These are phyloP conservation scores for Ogataea haglerorum DNA, from an alignment of 805 yeast genomes.

Conservation along the genomic window DNA sequence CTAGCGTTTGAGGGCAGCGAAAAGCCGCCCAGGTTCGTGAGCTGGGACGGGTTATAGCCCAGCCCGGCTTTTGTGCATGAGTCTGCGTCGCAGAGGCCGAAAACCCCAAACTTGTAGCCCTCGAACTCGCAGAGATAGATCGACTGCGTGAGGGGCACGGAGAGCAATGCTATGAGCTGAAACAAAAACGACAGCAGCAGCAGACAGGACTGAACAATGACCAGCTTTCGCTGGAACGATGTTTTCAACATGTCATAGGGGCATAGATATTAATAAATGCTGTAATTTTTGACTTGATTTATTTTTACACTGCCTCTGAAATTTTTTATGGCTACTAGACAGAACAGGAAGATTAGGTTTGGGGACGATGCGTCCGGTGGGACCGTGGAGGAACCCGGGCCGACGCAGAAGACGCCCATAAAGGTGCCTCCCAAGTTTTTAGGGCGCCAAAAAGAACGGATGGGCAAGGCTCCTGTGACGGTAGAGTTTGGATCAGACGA, in stretches of 20 bases:
- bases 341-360: slow-evolving; percentile 28
- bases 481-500: slow-evolving; percentile 14
- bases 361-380: slow-evolving; percentile 11
- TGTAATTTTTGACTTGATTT: not conserved
- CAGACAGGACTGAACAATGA: slow-evolving; percentile 23
- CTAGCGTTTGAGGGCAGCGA: slow-evolving; percentile 59
- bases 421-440: not conserved
- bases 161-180: slow-evolving; percentile 55
- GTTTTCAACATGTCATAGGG: slow-evolving; percentile 3
- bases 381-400: not conserved
- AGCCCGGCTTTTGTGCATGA: slow-evolving; percentile 41
- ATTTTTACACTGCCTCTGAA: slow-evolving; percentile 6
- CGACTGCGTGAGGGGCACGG: slow-evolving; percentile 54
- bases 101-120: slow-evolving; percentile 60
- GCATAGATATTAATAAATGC: not conserved
- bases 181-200: slow-evolving; percentile 51
- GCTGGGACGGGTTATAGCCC: slow-evolving; percentile 39
- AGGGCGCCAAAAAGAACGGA: not conserved
- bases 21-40: slow-evolving; percentile 37
- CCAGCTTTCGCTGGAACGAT: slow-evolving; percentile 20
- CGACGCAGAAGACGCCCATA: too few relatives aligned
- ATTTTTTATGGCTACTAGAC: slow-evolving; percentile 15
- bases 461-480: not conserved
- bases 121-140: slow-evolving; percentile 49
- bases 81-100: slow-evolving; percentile 54